These are phyloP conservation scores for Taphrina pruni DNA, from an alignment of 1,139 yeast genomes.

Conservation along the genomic window DNA sequence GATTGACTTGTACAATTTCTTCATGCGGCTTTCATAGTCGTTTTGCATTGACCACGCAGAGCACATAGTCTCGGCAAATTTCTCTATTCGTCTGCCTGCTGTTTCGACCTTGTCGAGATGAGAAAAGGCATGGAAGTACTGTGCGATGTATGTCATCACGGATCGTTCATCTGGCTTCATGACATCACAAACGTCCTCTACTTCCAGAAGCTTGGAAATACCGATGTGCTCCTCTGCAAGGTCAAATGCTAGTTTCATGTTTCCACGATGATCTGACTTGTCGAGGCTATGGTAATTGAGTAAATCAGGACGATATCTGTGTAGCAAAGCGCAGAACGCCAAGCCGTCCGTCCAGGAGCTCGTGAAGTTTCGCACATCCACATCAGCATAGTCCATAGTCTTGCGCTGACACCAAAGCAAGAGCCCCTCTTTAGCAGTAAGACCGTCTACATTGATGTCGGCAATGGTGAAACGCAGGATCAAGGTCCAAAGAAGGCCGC, in stretches of 20 bases:
- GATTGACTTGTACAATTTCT: conserved; percentile 49
- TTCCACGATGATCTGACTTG: conserved; percentile 49
- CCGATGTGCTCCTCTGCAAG: conserved; percentile 58
- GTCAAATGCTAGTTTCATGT: conserved; percentile 54
- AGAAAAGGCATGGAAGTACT: conserved; percentile 66
- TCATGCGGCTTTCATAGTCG: conserved; percentile 52
- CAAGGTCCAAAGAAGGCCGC: conserved; percentile 70
- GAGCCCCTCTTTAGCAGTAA: conserved; percentile 57
- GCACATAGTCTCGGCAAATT: conserved; percentile 53
- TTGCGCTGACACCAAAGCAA: conserved; percentile 57
- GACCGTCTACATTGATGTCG: conserved; percentile 56
- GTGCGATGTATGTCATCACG: conserved; percentile 67
- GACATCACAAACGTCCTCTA: conserved; percentile 61
- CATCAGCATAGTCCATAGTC: conserved; percentile 54
- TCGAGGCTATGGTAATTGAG: conserved; percentile 54
- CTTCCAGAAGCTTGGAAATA: conserved; percentile 65
- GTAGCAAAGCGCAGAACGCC: conserved; percentile 58
- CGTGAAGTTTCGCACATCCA: conserved; percentile 55
- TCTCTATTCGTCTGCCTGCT: conserved; percentile 55
- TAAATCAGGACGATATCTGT: conserved; percentile 57
- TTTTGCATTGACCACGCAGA: conserved; percentile 53
- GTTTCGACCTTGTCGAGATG: conserved; percentile 53
- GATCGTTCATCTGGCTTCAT: conserved; percentile 68
- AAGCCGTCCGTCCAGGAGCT: conserved; percentile 58
- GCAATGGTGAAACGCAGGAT: conserved; percentile 60